phyloP scores from a whole-genome alignment of 176 grass and related monocot species.

The Oryza nivara region DNA sequence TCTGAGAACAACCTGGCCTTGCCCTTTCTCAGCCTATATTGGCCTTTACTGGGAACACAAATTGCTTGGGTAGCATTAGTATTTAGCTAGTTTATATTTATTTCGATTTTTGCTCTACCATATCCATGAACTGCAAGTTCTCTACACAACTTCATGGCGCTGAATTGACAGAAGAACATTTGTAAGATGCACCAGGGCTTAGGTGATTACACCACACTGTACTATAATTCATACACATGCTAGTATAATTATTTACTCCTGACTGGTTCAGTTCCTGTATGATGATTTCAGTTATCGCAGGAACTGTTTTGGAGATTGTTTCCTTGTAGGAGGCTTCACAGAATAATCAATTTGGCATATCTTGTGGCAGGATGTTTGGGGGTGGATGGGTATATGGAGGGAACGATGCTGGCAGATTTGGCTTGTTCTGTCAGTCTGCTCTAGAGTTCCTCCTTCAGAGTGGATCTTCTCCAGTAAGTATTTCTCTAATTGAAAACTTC shows the following conservation, averaged over 20 bases:
- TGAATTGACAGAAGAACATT: background rate
- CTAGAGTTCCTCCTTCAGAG: conserved; percentile 85
- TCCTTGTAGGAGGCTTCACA: conserved; percentile 23
- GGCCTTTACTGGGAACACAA: background rate
- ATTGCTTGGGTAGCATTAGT: background rate
- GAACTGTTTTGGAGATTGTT: background rate
- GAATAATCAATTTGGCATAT: conserved; percentile 15
- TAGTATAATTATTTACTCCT: conserved; percentile 9
- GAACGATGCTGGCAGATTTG: conserved; percentile 71
- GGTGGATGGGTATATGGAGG: conserved; percentile 80
- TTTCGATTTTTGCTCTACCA: background rate
- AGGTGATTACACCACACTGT: background rate
- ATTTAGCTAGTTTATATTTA: background rate
- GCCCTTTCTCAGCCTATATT: background rate
- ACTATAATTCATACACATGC: background rate
- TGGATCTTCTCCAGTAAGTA: conserved; percentile 66
- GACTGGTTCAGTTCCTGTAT: background rate
- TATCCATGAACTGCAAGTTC: background rate
- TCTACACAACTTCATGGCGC: background rate
- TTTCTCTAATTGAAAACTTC: conserved; percentile 12
- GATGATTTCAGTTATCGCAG: background rate
- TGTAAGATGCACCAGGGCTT: background rate
- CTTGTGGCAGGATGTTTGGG: conserved; percentile 72
- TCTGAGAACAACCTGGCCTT: background rate
- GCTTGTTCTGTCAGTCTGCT: conserved; percentile 89